These are phyloP conservation scores for Mortierella sp. DNA, from an alignment of 371 early-diverging fungal species.

Conservation along the genomic window DNA sequence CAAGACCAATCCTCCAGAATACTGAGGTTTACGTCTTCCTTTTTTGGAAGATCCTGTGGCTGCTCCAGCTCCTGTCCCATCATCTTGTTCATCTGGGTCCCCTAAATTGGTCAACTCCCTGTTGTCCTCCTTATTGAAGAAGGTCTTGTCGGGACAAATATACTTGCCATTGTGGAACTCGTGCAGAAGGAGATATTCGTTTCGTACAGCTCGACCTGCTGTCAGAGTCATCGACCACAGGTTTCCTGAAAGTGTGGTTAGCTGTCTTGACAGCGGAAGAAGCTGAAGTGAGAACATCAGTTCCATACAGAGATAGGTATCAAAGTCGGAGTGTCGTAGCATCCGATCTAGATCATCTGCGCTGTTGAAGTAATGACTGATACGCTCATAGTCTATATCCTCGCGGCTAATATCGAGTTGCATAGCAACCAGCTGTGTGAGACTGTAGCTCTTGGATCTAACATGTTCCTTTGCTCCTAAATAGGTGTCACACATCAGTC, in stretches of 20 bases:
- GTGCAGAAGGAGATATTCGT: conserved; percentile 97
- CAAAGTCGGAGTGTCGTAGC: conserved; percentile 85
- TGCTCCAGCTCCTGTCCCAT: conserved; percentile 50
- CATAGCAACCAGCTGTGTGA: conserved; percentile 80
- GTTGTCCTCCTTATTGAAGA: conserved; percentile 27
- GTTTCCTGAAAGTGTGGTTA: conserved; percentile 95
- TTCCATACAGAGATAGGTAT: conserved; percentile 81
- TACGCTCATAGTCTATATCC: conserved; percentile 86
- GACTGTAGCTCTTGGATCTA: conserved; percentile 86
- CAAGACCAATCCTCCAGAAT: conserved; percentile 98
- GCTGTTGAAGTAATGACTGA: conserved; percentile 74
- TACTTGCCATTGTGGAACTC: conserved; percentile 94
- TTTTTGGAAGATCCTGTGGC: conserved; percentile 50
- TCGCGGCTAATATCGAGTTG: conserved; percentile 87
- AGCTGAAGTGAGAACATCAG: conserved; percentile 92
- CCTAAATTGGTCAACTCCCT: conserved; percentile 3
- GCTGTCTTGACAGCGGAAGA: conserved; percentile 93
- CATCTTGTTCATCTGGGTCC: conserved; percentile 41
- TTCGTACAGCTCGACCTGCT: conserved; percentile 98
- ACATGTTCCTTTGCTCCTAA: conserved; percentile 90
- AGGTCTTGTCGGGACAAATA: conserved; percentile 89
- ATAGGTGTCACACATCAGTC: conserved; percentile 96
- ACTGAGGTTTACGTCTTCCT: conserved; percentile 90
- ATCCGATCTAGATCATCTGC: conserved; percentile 72
- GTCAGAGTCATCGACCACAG: conserved; percentile 90